Base-by-base conservation (phyloP, 1,284 basidiomycete genomes). In the Kalmanozyma brasiliensis region DNA sequence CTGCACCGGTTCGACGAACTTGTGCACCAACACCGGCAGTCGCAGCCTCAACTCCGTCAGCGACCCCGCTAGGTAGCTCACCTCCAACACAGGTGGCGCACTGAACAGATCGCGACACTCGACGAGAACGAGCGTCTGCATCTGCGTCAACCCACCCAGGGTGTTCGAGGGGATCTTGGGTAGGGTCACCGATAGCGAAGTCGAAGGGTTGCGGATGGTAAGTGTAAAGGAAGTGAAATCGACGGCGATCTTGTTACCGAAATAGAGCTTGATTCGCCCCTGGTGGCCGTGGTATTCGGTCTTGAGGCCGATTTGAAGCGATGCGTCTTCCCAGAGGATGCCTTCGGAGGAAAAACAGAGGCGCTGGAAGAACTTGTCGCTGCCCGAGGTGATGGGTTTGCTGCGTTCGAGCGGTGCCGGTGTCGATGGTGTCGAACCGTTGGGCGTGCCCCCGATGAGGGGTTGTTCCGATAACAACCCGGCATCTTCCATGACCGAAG, bases 271-370 rank as follows among this genome's bases (percentile, higher is more conserved):
- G 38, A 98, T 82, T 71, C 95, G 91, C 14, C 95, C 95, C 33
- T 93, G 87, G 74, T 93, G 89, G 13, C 91, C 91, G 82, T 97
- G 94, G 82, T 92, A 98, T 77, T 94, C 90, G 42, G 93, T 93
- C 84, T 98, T 98, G 85, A 98, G 84, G 24, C 95, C 96, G 64
- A 98, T 89, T 82, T 98, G 95, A 32, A 98, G 87, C 83, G 95
- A 92, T 14, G 91, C 88, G 78, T 98, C 96, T 63, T 98, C 96
- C 83, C 92, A 98, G 16, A 98, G 86, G 22, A 98, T 89, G 42
- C 96, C 96, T 70, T 98, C 95, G 20, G 87, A 83, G 30, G 84
- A 86, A 82, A 90, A 93, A 2, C 87, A 89, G 29, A 98, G 86
- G 66, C 93, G 91, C 70, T 92, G 89, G 76, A 92, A 91, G 91